A percentile compares a stretch with the other conserved stretches of the same genome.
phyloP scores from a whole-genome alignment of 208 protist genomes.

The Acanthamoeba lenticulata region DNA sequence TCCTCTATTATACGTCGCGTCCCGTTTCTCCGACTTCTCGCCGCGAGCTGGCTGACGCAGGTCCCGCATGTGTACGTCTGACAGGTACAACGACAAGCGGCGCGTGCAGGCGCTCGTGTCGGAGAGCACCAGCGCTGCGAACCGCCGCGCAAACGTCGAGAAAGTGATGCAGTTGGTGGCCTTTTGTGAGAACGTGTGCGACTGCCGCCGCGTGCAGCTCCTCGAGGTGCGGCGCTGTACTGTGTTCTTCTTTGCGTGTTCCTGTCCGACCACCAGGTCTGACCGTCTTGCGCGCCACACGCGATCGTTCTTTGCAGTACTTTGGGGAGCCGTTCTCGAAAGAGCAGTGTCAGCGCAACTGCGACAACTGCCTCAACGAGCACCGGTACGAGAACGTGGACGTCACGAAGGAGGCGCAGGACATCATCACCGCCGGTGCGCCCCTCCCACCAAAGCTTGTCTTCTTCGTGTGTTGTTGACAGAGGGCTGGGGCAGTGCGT shows the following conservation, averaged over 20 bases:
- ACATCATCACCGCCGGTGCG: not conserved
- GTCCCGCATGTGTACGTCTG: not conserved
- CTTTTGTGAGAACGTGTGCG: constrained; percentile 13
- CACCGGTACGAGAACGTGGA: not conserved
- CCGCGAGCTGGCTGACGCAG: not conserved
- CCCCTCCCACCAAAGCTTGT: not conserved
- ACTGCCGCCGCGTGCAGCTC: not conserved
- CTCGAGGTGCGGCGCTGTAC: not conserved
- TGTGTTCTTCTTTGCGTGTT: not conserved
- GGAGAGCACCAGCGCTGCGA: not conserved
- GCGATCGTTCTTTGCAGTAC: not conserved
- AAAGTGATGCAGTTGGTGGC: not conserved
- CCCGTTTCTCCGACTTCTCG: not conserved
- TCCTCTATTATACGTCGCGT: constrained; percentile 85
- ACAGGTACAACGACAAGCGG: constrained; percentile 32
- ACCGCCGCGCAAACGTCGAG: not conserved
- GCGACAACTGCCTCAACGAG: constrained; percentile 20
- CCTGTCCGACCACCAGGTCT: not conserved
- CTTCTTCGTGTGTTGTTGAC: not conserved
- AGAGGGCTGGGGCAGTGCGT: not conserved
- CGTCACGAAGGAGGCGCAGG: not conserved
- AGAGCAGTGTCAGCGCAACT: not conserved
- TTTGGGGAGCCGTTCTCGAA: constrained; percentile 5
- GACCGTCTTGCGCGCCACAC: not conserved
- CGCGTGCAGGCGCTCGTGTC: constrained; percentile 1